Evolutionary conservation across 495 filamentous ascomycete genomes (phyloP).

Genomic region (Lasiosphaeria miniovina): DNA sequence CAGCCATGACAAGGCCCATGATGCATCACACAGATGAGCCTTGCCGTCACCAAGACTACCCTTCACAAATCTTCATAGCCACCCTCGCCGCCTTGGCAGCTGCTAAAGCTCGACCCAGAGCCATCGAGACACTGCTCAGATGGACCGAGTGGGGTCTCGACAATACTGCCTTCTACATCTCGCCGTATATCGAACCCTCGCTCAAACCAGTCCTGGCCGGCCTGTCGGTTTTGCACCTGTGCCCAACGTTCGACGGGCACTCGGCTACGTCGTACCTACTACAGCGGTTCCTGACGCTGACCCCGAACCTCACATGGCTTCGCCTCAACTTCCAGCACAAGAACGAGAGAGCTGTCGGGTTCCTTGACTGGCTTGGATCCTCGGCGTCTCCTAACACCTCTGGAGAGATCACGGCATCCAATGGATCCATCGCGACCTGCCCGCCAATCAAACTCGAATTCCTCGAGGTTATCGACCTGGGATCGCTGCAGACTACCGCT

Average conservation of each 20-base stretch:
- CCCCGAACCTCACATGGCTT: constrained; percentile 33
- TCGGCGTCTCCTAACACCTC: no score
- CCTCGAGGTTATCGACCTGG: constrained; percentile 40
- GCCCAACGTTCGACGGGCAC: constrained; percentile 15
- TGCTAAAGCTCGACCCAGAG: constrained; percentile 26
- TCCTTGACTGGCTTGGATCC: no score
- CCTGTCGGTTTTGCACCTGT: constrained; percentile 39
- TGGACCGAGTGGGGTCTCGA: constrained; percentile 12
- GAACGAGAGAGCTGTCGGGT: no score
- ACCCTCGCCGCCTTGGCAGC: constrained; percentile 36
- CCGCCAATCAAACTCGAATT: constrained; percentile 17
- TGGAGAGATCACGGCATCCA: no score
- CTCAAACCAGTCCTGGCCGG: constrained; percentile 29
- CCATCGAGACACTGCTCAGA: constrained; percentile 41
- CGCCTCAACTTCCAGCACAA: constrained; percentile 32
- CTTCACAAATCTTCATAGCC: constrained; percentile 25
- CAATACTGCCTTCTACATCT: constrained; percentile 36
- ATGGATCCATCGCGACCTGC: neutral
- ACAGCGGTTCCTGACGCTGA: constrained; percentile 27
- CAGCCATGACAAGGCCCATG: neutral
- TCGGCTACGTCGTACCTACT: constrained; percentile 10
- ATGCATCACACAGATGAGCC: neutral
- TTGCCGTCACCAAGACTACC: neutral
- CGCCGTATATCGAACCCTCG: constrained; percentile 23
- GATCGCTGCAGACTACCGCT: constrained; percentile 21